A percentile compares a stretch with the other conserved stretches of the same genome.
Evolutionary conservation across 345 rosid genomes (phyloP).

Genomic region (Microthlaspi erraticum): DNA sequence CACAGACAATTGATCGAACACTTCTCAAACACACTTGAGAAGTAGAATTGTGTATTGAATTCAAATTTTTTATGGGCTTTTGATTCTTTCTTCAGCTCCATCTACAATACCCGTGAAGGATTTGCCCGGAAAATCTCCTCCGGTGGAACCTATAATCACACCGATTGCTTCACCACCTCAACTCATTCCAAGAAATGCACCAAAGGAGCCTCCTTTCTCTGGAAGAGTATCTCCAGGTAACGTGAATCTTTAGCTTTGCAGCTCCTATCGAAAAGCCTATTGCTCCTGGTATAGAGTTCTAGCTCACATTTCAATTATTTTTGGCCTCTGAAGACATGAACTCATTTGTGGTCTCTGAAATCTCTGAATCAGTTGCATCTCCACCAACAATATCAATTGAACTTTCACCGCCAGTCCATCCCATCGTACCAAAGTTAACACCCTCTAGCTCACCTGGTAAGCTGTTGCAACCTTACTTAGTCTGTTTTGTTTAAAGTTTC

Average conservation of each 20-base stretch:
- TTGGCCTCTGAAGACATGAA: conserved; percentile 7
- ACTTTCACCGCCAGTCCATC: conserved; percentile 48
- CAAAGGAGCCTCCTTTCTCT: conserved; percentile 40
- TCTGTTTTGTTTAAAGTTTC: background rate
- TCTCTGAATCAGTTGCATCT: conserved; percentile 50
- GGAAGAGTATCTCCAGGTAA: conserved; percentile 36
- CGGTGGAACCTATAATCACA: conserved; percentile 35
- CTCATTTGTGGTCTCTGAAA: conserved; percentile 18
- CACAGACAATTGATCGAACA: conserved; percentile 34
- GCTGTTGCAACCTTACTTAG: background rate
- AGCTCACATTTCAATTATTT: background rate
- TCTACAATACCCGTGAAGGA: conserved; percentile 34
- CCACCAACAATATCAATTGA: conserved; percentile 37
- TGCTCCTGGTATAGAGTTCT: conserved; percentile 42
- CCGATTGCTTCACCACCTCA: conserved; percentile 37
- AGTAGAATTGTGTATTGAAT: background rate
- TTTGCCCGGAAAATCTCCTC: conserved; percentile 32
- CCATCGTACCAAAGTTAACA: conserved; percentile 48
- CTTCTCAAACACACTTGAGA: conserved; percentile 11
- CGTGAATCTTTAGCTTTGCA: conserved; percentile 7
- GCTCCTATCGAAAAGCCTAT: conserved; percentile 26
- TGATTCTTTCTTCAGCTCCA: conserved; percentile 32
- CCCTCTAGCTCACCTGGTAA: conserved; percentile 62
- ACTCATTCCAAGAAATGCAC: conserved; percentile 35
- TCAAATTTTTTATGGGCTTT: background rate